Evolutionary conservation across 371 early-diverging fungal genomes (phyloP), one percentile per base, ranked within the genome.

Genomic region (Neoconidiobolus thromboides): DNA sequence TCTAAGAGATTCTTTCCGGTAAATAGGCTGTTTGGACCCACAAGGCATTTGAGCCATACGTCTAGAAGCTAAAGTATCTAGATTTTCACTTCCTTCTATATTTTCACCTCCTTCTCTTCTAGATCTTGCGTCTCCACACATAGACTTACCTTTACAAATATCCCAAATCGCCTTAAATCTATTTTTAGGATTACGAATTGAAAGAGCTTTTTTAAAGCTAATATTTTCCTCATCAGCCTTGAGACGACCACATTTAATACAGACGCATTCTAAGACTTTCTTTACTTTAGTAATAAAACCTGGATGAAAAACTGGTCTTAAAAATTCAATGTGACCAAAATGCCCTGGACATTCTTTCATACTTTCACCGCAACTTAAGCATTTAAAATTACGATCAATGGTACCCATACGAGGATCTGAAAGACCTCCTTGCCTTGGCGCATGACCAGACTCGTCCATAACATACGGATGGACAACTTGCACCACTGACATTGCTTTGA

Each of bases 391-490:
- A 61, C 97, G 87, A 69, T 99, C 99, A 58, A 97, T 94, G 7
- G 99, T 96, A 41, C 99, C 99, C 88, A 99, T 86, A 46, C 95
- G 84, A 54, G 95, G 86, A 73, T 99, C 99, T n/a, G 94, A 74
- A 42, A 99, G 76, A 60, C 99, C 99, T 43, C 69, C 81, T 12
- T 70, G 64, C 75, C 76, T 94, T 76, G 77, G 98, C 58, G 77
- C 74, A 62, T 82, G 91, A 26, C 83, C 81, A 60, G 89, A 90
- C 70, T 90, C 90, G 66, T 99, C 99, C 63, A 88, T 84, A 50
- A 91, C 78, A 69, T 99, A 99, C n/a, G 96, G 91, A 66, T 78
- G 81, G 71, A 94, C 90, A 62, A 99, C 82, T 71, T 92, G 82
- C 43, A 86, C 91, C 46, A 99, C 98, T 46, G 97, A 92, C 87